Conservation (phyloP, 179 eudicot genomes). For the Heliamphora pulchella region DNA sequence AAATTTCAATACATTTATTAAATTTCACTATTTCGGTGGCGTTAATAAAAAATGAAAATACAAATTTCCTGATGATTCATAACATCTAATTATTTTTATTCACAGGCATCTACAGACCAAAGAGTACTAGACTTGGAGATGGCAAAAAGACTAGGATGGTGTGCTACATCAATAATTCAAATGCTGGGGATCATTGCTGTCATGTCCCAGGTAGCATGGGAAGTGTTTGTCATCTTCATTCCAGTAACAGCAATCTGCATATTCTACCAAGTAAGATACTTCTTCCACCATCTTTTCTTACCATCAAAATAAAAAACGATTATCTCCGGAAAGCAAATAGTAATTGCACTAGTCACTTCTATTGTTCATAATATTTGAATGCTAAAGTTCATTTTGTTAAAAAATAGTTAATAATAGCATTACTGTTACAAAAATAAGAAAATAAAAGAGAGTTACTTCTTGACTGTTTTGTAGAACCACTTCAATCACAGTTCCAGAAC, state of each 20-base stretch:
- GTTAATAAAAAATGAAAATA: neutral
- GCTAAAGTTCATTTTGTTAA: neutral
- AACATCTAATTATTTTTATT: slow-evolving; percentile 12
- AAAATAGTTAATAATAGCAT: neutral
- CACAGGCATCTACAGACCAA: slow-evolving; percentile 90
- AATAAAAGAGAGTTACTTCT: neutral
- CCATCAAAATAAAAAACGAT: neutral
- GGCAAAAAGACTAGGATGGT: slow-evolving; percentile 77
- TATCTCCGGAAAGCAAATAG: neutral
- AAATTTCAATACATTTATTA: neutral
- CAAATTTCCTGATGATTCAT: neutral
- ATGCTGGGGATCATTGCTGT: slow-evolving; percentile 78
- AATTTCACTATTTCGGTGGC: neutral
- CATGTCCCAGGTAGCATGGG: slow-evolving; percentile 98
- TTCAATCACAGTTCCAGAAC: neutral
- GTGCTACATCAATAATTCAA: slow-evolving; percentile 78
- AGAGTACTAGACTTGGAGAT: slow-evolving; percentile 90
- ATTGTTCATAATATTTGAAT: neutral
- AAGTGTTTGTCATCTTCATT: slow-evolving; percentile 75
- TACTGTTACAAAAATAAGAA: neutral
- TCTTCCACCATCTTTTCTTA: slow-evolving; percentile 2
- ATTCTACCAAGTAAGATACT: slow-evolving; percentile 68
- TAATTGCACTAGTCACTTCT: neutral
- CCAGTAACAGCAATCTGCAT: slow-evolving; percentile 84
- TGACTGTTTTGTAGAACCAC: neutral